These are phyloP conservation scores for Kalanchoe fedtschenkoi DNA, from an alignment of 164 flowering plant genomes.

Conservation along the genomic window DNA sequence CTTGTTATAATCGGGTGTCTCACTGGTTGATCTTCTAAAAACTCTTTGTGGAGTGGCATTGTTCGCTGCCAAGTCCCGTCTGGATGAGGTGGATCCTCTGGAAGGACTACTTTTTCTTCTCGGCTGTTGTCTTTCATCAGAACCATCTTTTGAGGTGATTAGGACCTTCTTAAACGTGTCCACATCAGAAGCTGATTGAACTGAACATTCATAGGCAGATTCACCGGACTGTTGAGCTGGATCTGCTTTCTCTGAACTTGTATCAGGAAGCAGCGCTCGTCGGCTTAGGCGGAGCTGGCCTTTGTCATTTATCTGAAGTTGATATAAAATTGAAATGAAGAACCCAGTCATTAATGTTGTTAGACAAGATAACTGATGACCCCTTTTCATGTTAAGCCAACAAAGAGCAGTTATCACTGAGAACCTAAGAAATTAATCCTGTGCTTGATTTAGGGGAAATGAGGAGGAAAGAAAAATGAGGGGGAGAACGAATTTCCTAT, in stretches of 20 bases:
- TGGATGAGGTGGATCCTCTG: conserved; percentile 12
- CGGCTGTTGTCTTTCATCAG: conserved; percentile 15
- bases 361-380: background rate
- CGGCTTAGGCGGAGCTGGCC: conserved; percentile 95
- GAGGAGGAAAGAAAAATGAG: too few relatives aligned
- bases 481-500: too few relatives aligned
- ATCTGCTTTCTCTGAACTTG: conserved; percentile 34
- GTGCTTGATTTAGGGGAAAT: too few relatives aligned
- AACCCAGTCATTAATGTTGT: background rate
- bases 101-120: conserved; percentile 13
- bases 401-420: too few relatives aligned
- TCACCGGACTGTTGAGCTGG: conserved; percentile 24
- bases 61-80: conserved; percentile 19
- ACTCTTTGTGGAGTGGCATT: conserved; percentile 14
- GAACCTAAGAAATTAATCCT: too few relatives aligned
- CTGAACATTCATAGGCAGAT: conserved; percentile 19
- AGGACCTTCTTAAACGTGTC: conserved; percentile 14
- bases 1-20: conserved; percentile 25
- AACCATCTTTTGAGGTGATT: conserved; percentile 16
- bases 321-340: background rate
- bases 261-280: conserved; percentile 71
- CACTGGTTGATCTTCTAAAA: conserved; percentile 24
- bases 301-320: conserved; percentile 71
- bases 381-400: background rate
- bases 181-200: background rate